Evolutionary conservation across 805 yeast genomes (phyloP).

Genomic region (Candida sithepensis): DNA sequence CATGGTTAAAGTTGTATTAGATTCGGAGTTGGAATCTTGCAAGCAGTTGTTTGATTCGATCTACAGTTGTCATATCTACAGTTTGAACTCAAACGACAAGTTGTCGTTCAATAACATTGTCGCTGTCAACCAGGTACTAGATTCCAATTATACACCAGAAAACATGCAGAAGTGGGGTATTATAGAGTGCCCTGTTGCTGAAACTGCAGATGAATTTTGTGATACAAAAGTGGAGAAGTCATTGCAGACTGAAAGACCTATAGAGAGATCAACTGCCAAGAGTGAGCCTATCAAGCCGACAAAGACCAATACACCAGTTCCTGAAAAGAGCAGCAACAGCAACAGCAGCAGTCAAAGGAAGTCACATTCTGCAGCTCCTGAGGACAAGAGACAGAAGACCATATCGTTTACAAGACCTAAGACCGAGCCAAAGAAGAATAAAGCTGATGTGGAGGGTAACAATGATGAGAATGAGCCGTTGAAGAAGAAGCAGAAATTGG

Average conservation of each 20-base stretch:
- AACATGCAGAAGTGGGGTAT: slow-evolving; percentile 25
- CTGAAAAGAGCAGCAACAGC: background rate
- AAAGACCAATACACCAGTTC: background rate
- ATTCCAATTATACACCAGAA: slow-evolving; percentile 12
- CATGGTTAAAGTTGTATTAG: slow-evolving; percentile 11
- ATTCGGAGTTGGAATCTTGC: slow-evolving; percentile 12
- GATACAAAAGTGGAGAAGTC: background rate
- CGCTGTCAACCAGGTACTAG: slow-evolving; percentile 13
- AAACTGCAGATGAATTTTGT: background rate
- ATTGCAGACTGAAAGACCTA: slow-evolving; percentile 11
- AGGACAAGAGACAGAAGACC: background rate
- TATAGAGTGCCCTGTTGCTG: slow-evolving; percentile 11
- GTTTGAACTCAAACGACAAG: slow-evolving; percentile 18
- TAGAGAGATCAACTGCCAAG: slow-evolving; percentile 15
- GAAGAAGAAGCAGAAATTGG: slow-evolving; percentile 18
- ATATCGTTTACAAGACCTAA: slow-evolving; percentile 1
- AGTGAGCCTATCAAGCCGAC: slow-evolving; percentile 14
- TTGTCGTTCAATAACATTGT: slow-evolving; percentile 18
- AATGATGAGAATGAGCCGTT: slow-evolving; percentile 7
- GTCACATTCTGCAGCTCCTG: background rate
- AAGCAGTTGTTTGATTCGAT: slow-evolving; percentile 15
- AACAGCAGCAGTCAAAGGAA: background rate
- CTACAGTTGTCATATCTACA: slow-evolving; percentile 19
- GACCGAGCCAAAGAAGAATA: slow-evolving; percentile 9
- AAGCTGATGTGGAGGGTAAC: background rate